Base-by-base conservation (phyloP, 2,329 filamentous ascomycete genomes). In the Aspergillus neotritici region DNA sequence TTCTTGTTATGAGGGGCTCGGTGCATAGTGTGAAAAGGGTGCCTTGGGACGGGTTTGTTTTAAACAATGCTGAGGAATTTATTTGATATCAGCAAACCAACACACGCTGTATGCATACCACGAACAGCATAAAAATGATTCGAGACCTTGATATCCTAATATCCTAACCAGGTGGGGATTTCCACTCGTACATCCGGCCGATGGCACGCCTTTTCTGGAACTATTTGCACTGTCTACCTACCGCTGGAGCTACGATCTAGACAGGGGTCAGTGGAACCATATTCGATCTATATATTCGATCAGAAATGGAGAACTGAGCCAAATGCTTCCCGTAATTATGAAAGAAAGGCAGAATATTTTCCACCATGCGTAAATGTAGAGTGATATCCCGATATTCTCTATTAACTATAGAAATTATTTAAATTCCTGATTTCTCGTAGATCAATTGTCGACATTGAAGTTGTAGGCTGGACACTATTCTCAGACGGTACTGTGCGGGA, bases 21-120 rank as follows among this genome's bases (percentile, higher is more conserved):
- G 63, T 66, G 64, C 62, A 65, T 67, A 62, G 65, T 64, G 63
- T 64, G 63, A 67, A 57, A 60, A 64, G 62, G 63, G 62, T 65
- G 57, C 59, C 59, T 63, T 61, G 59, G 62, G 57, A 63, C 56
- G 61, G 60, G 58, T 64, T 63, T 60, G 55, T 57, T 53, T 60
- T 58, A 25, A 25, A 25, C 21, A 25, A 25, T 25, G 59, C 61
- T 63, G 62, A 56, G 49, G 54, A 58, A 58, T 57, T 62, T 49
- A 48, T 52, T 54, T 60, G 52, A 51, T 54, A 58, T 59, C 58
- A 60, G 62, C 60, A 63, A 64, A 62, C 58, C 52, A 60, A 55
- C 48, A 40, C 43, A 42, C 51, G 64, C 65, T 66, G 65, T 68
- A 66, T 58, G 54, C 60, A 67, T 64, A 62, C 58, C 53, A 63